Evolutionary conservation across 1,139 yeast genomes (phyloP), one percentile per base, ranked within the genome.

Genomic region (Magnusiomyces fungicola): DNA sequence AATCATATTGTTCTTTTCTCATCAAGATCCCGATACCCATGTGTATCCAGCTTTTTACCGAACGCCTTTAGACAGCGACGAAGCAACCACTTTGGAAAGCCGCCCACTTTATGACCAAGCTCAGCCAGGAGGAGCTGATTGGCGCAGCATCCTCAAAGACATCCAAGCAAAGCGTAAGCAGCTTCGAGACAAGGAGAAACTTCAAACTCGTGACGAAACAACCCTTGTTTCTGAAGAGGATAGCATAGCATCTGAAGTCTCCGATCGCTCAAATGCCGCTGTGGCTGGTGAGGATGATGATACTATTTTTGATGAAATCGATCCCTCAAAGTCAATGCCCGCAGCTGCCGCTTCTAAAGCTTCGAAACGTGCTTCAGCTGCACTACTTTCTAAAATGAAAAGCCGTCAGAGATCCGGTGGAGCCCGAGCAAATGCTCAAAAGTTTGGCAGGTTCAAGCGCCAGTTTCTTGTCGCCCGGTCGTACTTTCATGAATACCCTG

Each of bases 401-500:
- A 34, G 6, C 36, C 10, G 43, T 29, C 21, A 36, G 33, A 36
- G 30, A n/a, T 9, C 6, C 36, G 16, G 36, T 12, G 16, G 41
- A 16, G 41, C 42, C 1, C 5, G 41, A 1, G 33, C 41, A 43
- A 47, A 43, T 29, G 23, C 23, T 14, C 47, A 43, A 46, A 42
- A 43, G 39, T 49, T 43, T 34, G 52, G 52, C 3, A 22, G 47
- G 21, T 33, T 46, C 33, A 36, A 34, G 16, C 32, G 43, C 10
- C 47, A 49, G 29, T 32, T 27, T 21, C 14, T 36, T 6, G 33
- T 42, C 1, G 61, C 58, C 19, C 60, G 61, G 39, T 53, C 64
- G 2, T 62, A 49, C 46, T 62, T 57, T 51, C 63, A 62, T 45
- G 55, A 59, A 2, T 58, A 55, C 40, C 62, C 65, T 3, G 63